phyloP scores from a whole-genome alignment of 1,284 basidiomycete genomes.

The Sphaerobolus stellatus region DNA sequence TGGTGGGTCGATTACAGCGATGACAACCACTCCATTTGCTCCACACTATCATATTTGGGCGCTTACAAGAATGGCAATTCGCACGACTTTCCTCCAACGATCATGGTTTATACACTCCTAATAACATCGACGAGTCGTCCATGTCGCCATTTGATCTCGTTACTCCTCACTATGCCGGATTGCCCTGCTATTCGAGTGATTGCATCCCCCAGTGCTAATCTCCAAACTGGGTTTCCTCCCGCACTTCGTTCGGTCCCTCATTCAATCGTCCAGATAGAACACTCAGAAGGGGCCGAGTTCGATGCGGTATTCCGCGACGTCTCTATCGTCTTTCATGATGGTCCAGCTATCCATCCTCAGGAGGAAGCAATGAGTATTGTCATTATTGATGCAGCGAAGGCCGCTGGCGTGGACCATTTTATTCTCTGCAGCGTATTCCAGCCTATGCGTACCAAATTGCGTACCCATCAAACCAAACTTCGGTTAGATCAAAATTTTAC shows the following conservation, averaged over 20 bases:
- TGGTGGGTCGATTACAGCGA: too few species aligned
- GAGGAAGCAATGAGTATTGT: conserved; percentile 33
- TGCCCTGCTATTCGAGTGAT: background rate
- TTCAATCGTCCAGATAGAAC: background rate
- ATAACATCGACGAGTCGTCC: background rate
- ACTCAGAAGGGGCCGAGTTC: background rate
- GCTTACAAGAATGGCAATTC: too few species aligned
- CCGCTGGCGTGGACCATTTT: conserved; percentile 39
- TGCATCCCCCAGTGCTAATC: background rate
- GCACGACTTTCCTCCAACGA: too few species aligned
- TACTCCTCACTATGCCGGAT: background rate
- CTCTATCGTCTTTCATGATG: background rate
- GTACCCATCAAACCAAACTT: conserved; percentile 33
- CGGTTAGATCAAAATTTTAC: conserved; percentile 20
- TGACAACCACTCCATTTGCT: too few species aligned
- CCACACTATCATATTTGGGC: too few species aligned
- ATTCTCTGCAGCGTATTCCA: conserved; percentile 38
- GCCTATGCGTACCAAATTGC: conserved; percentile 29
- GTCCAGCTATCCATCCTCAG: background rate
- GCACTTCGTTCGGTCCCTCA: background rate
- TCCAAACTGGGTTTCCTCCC: background rate
- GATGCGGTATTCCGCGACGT: background rate
- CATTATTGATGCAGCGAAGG: conserved; percentile 36
- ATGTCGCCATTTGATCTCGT: background rate
- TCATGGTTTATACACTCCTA: background rate